Conservation (phyloP, 768 basidiomycete species). For the Podaxis carcinomalis region DNA sequence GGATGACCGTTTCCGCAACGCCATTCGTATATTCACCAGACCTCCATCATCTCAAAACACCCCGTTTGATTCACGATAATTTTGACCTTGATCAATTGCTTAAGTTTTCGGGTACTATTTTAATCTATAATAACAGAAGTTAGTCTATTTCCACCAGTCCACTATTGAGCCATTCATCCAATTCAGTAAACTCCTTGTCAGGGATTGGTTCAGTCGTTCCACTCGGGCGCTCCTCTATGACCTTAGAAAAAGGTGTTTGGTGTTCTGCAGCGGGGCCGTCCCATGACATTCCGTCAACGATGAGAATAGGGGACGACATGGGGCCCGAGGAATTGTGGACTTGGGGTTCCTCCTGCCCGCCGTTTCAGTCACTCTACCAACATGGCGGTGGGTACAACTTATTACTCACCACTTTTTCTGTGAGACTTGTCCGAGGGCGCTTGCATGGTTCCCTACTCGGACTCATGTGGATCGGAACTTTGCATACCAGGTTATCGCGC, state of each 20-base stretch:
- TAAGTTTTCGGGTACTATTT: slow-evolving; percentile 1
- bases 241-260: background rate
- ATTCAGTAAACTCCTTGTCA: slow-evolving; percentile 41
- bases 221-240: too few species aligned
- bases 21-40: slow-evolving; percentile 57
- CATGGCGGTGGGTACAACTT: background rate
- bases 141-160: slow-evolving; percentile 53
- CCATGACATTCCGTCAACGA: background rate
- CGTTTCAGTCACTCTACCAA: background rate
- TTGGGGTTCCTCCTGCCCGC: background rate
- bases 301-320: background rate
- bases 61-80: slow-evolving; percentile 11
- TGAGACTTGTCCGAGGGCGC: background rate
- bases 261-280: background rate
- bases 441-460: background rate
- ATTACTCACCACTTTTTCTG: background rate
- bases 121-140: slow-evolving; percentile 7
- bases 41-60: slow-evolving; percentile 21
- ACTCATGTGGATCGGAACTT: background rate
- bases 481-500: background rate
- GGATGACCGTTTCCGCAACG: slow-evolving; percentile 67
- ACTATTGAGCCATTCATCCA: slow-evolving; percentile 68
- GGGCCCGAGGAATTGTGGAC: background rate
- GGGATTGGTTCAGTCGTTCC: background rate
- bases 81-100: slow-evolving; percentile 11